Conservation (phyloP, 2,329 filamentous ascomycete species). For the Cordyceps fumosorosea region DNA sequence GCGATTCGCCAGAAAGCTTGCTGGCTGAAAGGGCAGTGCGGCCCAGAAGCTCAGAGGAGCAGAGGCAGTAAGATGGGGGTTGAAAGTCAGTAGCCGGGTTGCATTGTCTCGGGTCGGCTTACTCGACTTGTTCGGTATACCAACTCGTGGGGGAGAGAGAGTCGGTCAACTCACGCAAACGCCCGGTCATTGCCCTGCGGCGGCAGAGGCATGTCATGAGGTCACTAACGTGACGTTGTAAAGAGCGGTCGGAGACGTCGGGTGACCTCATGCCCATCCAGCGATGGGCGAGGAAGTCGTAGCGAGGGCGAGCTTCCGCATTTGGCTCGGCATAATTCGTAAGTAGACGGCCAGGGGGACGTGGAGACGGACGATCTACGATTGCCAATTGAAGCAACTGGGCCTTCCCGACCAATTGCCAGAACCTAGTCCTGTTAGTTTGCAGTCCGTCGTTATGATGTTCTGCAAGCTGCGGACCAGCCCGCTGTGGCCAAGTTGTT, state of each 20-base stretch:
- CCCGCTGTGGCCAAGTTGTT: slow-evolving; percentile 4
- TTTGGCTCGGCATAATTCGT: not conserved
- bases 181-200: not conserved
- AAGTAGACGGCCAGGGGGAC: not conserved
- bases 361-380: slow-evolving; percentile 1
- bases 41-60: not conserved
- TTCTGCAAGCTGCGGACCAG: slow-evolving; percentile 9
- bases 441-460: not conserved
- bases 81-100: not conserved
- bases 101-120: slow-evolving; percentile 4
- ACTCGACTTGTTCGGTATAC: not conserved
- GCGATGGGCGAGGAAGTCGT: not conserved
- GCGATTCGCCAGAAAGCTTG: slow-evolving; percentile 6
- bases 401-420: not conserved
- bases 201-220: not conserved
- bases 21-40: slow-evolving; percentile 3
- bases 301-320: not conserved
- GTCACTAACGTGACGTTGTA: not conserved
- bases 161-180: not conserved
- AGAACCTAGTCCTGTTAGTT: not conserved
- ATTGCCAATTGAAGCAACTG: slow-evolving; percentile 3
- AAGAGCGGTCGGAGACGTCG: not conserved
- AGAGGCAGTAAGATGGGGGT: not conserved
- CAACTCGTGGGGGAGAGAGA: not conserved
- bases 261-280: not conserved